Base-by-base conservation (phyloP, 2,329 filamentous ascomycete genomes). In the Trichophyton benhamiae region DNA sequence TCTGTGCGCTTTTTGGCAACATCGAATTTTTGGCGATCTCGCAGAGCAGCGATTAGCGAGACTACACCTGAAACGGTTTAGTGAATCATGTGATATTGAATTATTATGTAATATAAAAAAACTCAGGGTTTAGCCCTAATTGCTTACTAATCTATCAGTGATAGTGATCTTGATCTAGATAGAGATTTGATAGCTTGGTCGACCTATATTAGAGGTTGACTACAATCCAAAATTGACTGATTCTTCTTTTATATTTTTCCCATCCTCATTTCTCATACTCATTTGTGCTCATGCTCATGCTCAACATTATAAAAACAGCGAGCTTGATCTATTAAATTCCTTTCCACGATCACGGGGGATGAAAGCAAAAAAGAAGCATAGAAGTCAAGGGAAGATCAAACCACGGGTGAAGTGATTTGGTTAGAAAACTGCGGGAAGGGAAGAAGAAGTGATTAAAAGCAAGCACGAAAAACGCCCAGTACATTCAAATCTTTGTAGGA, bases 391-490 rank as follows among this genome's bases (percentile, higher is more conserved):
- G 48, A 53, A 53, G 48, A 13, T 22, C 44, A 48, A 48, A 48
- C 44, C 44, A 48, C 44, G 8, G 11, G 20, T 20, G 20, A 20
- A 48, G 48, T 53, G 48, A 53, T 53, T 53, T 33, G 30, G n/a
- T 22, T 53, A 53, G 22, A 53, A 30, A 25, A 49, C 20, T 11
- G 17, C 22, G 6, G 17, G 46, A 13, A 22, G 22, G 22, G 27
- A 22, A 53, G 27, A n/a, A n/a, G 22, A 59, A 59, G 46, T 42
- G 60, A 25, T 48, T 20, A 52, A 36, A 53, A 25, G 49, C 58
- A 48, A 42, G 49, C 25, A 25, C 53, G 48, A 44, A 57, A 41
- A 64, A 62, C 60, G 58, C 59, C 61, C 60, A 52, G 42, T 44
- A 61, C 48, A 59, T 58, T 38, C 48, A 53, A 53, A 25, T 53